Base-by-base conservation (phyloP, 1,284 basidiomycete genomes). In the Ganoderma lingzhi region DNA sequence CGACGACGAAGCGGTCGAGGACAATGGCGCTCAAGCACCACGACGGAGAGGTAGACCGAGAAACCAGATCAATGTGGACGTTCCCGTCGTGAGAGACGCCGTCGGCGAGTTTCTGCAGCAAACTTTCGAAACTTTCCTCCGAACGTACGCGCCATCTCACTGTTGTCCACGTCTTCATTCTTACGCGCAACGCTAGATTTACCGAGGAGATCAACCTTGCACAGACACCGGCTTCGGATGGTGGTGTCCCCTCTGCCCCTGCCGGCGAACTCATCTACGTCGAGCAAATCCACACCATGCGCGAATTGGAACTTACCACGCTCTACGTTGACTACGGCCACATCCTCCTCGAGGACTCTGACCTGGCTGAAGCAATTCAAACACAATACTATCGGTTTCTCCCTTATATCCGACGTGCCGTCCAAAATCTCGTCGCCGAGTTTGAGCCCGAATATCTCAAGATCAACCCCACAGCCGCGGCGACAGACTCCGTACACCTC, bases 331-430 rank as follows among this genome's bases (percentile, higher is more conserved):
- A 99, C 84, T 99, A 93, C 73, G 89, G 90, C 15, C 97, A 99
- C 79, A 86, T 99, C 30, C 87, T 98, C 30, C 90, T 93, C 77
- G 88, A 91, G 67, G 96, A 99, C 79, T 96, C 97, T 74, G 91
- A 97, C 1, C 90, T 99, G 12, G 96, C 97, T 0, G 90, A 93
- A 68, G 97, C 97, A 3, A 96, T 99, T 73, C 92, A 94, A 75
- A 92, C 91, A 67, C 96, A 98, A 78, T 99, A 99, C 81, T 99
- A 98, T 79, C 92, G 97, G 76, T 99, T 99, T 83, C 84, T 99
- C 6, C 97, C 97, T 0, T 99, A 95, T 81, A 88, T 99, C 59
- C 91, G 95, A 61, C 93, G 96, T 68, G 96, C 96, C 0, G 86
- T 99, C 32, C 91, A 96, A 77, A 94, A 95, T 75, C 87, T 99